Conservation (phyloP, 1,284 basidiomycete species). For the Fomitopsis pinicola region DNA sequence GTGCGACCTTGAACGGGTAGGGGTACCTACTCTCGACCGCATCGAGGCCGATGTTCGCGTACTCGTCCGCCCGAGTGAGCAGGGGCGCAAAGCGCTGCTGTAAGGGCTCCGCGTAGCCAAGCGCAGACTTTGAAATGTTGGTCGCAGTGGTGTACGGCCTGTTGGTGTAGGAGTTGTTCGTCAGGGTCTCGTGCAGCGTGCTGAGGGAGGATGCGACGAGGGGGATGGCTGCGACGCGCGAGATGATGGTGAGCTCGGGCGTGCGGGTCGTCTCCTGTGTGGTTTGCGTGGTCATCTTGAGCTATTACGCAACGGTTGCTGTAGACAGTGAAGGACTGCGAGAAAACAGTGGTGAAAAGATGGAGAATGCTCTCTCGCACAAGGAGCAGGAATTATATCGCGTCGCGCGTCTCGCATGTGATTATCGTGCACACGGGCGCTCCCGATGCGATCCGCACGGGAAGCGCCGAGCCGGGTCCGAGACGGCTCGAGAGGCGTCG, state of each 20-base stretch:
- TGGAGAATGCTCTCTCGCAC: conserved; percentile 6
- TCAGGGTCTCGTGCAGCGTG: conserved; percentile 55
- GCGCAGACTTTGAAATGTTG: conserved; percentile 51
- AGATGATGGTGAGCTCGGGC: conserved; percentile 57
- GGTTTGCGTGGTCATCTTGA: conserved; percentile 39
- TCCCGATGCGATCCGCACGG: background rate
- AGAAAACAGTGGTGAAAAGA: conserved; percentile 3
- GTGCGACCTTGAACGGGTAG: conserved; percentile 69
- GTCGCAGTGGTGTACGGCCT: conserved; percentile 62
- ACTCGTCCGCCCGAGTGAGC: conserved; percentile 55
- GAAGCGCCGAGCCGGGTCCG: background rate
- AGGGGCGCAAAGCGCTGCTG: conserved; percentile 62
- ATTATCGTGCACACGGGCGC: conserved; percentile 8
- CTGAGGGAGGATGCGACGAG: conserved; percentile 59
- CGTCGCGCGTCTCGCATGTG: conserved; percentile 21
- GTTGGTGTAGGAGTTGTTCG: conserved; percentile 55
- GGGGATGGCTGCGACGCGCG: conserved; percentile 65
- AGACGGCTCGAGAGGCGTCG: background rate
- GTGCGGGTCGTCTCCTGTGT: conserved; percentile 25
- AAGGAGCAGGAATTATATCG: conserved; percentile 9
- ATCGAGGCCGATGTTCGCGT: conserved; percentile 71
- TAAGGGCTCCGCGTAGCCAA: conserved; percentile 59
- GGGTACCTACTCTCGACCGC: conserved; percentile 69
- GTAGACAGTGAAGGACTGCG: background rate
- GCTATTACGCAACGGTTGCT: conserved; percentile 3